Evolutionary conservation across 2,329 filamentous ascomycete species (phyloP).

Genomic region (Pseudopyricularia cyperi): DNA sequence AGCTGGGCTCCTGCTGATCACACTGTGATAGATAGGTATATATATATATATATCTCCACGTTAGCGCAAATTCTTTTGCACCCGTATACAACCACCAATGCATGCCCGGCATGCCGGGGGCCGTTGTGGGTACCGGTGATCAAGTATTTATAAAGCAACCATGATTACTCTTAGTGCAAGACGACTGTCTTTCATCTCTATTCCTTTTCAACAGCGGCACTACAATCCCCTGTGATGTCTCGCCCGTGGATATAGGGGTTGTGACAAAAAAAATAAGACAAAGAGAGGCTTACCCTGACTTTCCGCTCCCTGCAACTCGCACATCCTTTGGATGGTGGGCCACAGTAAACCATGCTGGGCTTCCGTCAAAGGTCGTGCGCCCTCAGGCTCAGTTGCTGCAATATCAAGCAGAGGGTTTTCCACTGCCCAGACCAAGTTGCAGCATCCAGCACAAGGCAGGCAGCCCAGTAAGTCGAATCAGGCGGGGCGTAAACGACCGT

Average conservation of each 20-base stretch:
- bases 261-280: conserved; percentile 2
- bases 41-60: not conserved
- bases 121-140: not conserved
- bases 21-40: conserved; percentile 23
- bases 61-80: not conserved
- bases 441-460: not conserved
- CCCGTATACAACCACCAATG: too few relatives aligned
- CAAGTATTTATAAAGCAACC: not conserved
- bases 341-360: conserved; percentile 39
- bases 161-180: not conserved
- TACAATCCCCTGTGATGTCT: not conserved
- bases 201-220: not conserved
- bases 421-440: not conserved
- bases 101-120: too few relatives aligned
- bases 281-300: conserved; percentile 31
- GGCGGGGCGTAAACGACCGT: not conserved
- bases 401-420: not conserved
- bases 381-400: not conserved
- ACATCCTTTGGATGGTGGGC: conserved; percentile 43
- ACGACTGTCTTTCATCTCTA: not conserved
- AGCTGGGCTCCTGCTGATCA: conserved; percentile 36
- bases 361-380: not conserved
- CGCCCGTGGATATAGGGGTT: not conserved
- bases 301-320: conserved; percentile 42
- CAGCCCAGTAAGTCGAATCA: not conserved